phyloP scores from a whole-genome alignment of 108 stramenopile species.

The Nannochloropsis granulata region DNA sequence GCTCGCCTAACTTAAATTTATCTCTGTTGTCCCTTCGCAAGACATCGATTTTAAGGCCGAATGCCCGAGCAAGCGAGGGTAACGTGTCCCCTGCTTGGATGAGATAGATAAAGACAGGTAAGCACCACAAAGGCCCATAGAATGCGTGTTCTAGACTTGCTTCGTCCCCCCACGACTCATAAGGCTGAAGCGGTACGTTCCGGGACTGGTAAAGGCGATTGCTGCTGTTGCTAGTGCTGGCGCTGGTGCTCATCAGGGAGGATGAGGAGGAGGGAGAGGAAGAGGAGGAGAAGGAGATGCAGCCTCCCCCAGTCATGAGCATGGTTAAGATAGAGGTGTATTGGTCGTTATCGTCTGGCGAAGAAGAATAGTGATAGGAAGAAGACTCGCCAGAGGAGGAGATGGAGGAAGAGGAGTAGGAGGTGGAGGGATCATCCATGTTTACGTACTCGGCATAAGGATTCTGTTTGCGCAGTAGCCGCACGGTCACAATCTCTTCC shows the following conservation, averaged over 20 bases:
- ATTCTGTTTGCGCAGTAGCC: not conserved
- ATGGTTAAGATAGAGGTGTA: not conserved
- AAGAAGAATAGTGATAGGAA: not conserved
- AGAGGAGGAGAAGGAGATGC: not conserved
- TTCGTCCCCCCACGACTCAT: not conserved
- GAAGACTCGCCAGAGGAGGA: not conserved
- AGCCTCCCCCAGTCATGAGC: not conserved
- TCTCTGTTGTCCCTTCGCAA: not conserved
- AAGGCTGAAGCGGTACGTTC: not conserved
- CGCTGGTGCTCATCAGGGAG: not conserved
- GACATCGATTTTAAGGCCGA: not conserved
- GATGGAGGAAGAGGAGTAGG: not conserved
- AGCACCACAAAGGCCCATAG: not conserved
- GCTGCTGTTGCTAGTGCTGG: not conserved
- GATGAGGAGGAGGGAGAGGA: not conserved
- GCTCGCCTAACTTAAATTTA: not conserved
- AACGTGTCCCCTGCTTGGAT: not conserved
- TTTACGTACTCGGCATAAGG: not conserved
- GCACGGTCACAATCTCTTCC: not conserved
- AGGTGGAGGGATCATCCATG: not conserved
- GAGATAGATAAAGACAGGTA: not conserved
- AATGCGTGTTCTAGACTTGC: not conserved
- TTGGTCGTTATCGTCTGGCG: not conserved
- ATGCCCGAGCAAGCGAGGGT: not conserved
- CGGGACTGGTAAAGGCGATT: not conserved